Base-by-base conservation (phyloP, 1,284 basidiomycete species). In the Cutaneotrichosporon curvatum region DNA sequence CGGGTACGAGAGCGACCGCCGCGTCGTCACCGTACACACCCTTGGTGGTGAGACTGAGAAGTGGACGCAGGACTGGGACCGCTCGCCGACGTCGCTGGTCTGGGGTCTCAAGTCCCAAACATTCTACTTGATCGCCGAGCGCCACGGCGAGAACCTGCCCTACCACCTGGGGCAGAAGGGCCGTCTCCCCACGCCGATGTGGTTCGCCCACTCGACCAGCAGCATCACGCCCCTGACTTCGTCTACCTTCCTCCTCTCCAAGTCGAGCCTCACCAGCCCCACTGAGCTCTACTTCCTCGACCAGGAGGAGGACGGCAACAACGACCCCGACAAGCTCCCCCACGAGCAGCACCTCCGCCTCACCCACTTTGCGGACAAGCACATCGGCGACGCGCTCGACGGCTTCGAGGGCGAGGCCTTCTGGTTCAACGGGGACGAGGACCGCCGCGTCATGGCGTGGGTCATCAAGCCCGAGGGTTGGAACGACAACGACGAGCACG, bases 351-450 rank as follows among this genome's bases (percentile, higher is more conserved):
- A 90, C 37, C 84, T 83, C 4, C 65, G 72, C 32, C 79, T 91
- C 59, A 79, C 83, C 0, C 74, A 53, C 32, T 67, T 60, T 55
- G 55, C 62, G 5, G 42, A 73, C 32, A 63, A 74, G 4, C 48
- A 55, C 48, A 52, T 68, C 21, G 55, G 15, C 25, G 61, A 54
- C n/a, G 75, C 73, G 1, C 72, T 94, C 28, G 72, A 78, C 47
- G 76, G 71, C 2, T 82, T 83, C 63, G 56, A 69, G 7, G 84
- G 82, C 6, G 82, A 91, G 60, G 81, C 85, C 48, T 84, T 94
- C 61, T 89, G 82, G 81, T 94, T 91, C 73, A 77, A 80, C 46
- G 90, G 90, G 11, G 85, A 84, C 4, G 73, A 73, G 38, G 79
- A 76, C 12, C 79, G 77, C 59, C 67, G 77, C 38, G 81, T 94